Evolutionary conservation across 2,329 filamentous ascomycete genomes (phyloP), one percentile per base, ranked within the genome.

Genomic region (Aspergillus puulaauensis): DNA sequence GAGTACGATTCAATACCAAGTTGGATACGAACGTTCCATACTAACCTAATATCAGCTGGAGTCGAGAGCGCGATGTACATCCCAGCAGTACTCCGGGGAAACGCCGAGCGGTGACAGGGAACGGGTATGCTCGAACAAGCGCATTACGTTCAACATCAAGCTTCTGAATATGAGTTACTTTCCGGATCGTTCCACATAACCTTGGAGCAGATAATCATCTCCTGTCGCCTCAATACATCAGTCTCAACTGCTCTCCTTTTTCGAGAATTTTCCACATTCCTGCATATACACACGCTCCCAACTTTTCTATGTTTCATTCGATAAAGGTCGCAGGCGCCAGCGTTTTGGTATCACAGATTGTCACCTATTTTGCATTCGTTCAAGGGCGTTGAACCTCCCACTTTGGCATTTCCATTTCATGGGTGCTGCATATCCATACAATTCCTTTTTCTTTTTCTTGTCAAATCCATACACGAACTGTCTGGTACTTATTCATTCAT

Each of bases 141-240:
- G 75, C 75, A 17, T 57, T 78, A 58, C 70, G 75, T 58, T 74
- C 75, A 31, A 77, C 75, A 39, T 71, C 67, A 23, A 66, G 67
- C 53, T 70, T 70, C 52, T 70, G 66, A 64, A 46, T 23, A 63
- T 27, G 31, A 43, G 19, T 14, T n/a, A n/a, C 9, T 37, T 37
- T 37, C 2, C 35, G 14, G 27, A 9, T 31, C 27, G 9, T 31
- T 31, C 27, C 27, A 31, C 9, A 11, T 12, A n/a, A 19, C 17
- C 47, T 27, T 6, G 27, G 27, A 31, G 27, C 27, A 31, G 27
- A 31, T 31, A 31, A 31, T 31, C 27, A 31, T 31, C 27, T 31
- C 9, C 39, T n/a, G 5, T 33, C 17, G 24, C 17, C 21, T 37
- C 39, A 6, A 15, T 37, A 24, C 11, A 48, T 54, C 45, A 43